phyloP scores from a whole-genome alignment of 768 basidiomycete species.

The Rhodosporidiobolus sp. region DNA sequence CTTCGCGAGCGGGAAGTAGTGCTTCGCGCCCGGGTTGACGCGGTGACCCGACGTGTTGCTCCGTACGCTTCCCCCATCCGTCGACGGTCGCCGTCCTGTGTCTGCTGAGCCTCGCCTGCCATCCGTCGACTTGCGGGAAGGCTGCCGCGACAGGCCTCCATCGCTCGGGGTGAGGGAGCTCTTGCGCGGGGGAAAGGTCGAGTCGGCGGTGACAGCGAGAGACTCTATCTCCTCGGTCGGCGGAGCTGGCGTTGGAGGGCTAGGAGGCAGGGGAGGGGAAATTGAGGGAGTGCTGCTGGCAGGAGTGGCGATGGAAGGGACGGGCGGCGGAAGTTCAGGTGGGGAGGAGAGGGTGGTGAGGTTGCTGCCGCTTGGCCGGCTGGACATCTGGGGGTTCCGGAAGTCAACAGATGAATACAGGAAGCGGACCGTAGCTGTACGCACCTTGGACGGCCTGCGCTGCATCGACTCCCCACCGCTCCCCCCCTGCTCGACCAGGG shows the following conservation, averaged over 20 bases:
- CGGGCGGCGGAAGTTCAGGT: not conserved
- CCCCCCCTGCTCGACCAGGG: too few species aligned
- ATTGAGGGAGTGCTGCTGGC: not conserved
- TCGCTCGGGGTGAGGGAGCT: not conserved
- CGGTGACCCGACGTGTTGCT: not conserved
- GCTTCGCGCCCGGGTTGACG: not conserved
- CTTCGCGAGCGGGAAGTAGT: conserved; percentile 22
- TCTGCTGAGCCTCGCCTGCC: not conserved
- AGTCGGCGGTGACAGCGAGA: not conserved
- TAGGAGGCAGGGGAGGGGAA: too few species aligned
- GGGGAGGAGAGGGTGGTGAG: too few species aligned
- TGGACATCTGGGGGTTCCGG: too few species aligned
- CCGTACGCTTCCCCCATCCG: not conserved
- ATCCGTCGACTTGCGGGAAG: not conserved
- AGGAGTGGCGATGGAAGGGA: not conserved
- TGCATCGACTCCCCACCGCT: not conserved
- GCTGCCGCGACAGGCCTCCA: not conserved
- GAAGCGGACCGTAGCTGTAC: too few species aligned
- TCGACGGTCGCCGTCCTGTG: not conserved
- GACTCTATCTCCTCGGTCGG: not conserved
- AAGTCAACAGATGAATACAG: too few species aligned
- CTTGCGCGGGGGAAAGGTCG: not conserved
- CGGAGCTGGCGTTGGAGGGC: not conserved
- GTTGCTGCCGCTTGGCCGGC: too few species aligned
- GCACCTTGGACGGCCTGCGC: not conserved